Percentiles rank a stretch among this genome's conserved stretches.
phyloP scores from a whole-genome alignment of 2,329 filamentous ascomycete species.

The Botrytis tulipae region DNA sequence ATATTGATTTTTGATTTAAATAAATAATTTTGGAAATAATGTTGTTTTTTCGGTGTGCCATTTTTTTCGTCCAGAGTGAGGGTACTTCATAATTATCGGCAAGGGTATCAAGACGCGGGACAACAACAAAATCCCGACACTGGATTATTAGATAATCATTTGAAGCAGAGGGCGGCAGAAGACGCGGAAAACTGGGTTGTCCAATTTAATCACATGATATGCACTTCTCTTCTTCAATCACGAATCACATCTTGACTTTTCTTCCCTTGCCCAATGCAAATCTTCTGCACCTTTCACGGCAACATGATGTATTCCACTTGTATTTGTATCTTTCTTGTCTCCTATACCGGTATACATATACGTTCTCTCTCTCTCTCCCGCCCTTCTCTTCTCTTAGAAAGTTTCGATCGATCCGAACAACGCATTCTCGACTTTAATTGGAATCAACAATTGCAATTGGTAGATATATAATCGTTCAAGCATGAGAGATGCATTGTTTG shows the following conservation, averaged over 20 bases:
- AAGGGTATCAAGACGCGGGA: slow-evolving; percentile 4
- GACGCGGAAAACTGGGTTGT: background rate
- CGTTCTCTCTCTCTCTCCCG: background rate
- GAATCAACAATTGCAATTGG: slow-evolving; percentile 19
- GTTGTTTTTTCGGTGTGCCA: too few species aligned
- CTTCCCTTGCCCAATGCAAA: background rate
- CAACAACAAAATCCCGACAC: background rate
- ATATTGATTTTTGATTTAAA: too few species aligned
- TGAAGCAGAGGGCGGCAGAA: too few species aligned
- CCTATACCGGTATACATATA: background rate
- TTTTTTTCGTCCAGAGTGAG: too few species aligned
- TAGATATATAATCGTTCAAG: slow-evolving; percentile 6
- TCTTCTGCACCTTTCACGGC: background rate
- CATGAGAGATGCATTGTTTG: slow-evolving; percentile 13
- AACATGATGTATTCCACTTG: background rate
- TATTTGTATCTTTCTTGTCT: background rate
- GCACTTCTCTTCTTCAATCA: background rate
- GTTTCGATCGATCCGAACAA: slow-evolving; percentile 17
- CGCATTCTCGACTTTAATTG: slow-evolving; percentile 10
- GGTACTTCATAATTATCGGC: background rate
- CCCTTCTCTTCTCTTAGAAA: background rate
- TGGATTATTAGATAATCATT: slow-evolving; percentile 2
- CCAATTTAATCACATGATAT: background rate
- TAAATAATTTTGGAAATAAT: too few species aligned
- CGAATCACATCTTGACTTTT: slow-evolving; percentile 12